A percentile compares a stretch with the other conserved stretches of the same genome.
Conservation (phyloP, 495 filamentous ascomycete species). For the Trypethelium eluteriae region DNA sequence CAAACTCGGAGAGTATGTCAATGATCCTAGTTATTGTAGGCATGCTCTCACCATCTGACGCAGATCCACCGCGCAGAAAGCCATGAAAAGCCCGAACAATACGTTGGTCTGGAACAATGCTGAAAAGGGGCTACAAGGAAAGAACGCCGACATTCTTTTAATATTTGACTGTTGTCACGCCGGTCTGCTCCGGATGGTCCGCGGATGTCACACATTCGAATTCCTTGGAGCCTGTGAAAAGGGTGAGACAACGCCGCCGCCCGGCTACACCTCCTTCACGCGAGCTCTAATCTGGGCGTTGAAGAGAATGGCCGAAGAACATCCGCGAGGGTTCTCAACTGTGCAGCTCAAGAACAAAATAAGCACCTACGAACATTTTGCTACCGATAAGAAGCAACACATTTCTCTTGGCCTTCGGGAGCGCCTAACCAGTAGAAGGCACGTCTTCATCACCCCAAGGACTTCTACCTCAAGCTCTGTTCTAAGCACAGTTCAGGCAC, state of each 20-base stretch:
- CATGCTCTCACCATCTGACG: not conserved
- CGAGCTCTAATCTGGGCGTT: constrained; percentile 10
- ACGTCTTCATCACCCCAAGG: constrained; percentile 9
- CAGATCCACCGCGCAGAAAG: constrained; percentile 12
- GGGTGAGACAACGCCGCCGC: constrained; percentile 7
- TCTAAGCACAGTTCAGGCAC: constrained; percentile 4
- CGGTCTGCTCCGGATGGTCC: not conserved
- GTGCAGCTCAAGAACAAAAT: constrained; percentile 6
- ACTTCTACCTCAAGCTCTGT: constrained; percentile 5
- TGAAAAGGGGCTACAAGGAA: constrained; percentile 6
- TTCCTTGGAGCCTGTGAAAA: constrained; percentile 8
- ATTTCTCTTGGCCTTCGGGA: constrained; percentile 9
- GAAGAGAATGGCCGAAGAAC: constrained; percentile 8
- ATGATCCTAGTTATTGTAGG: not conserved
- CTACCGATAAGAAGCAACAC: constrained; percentile 7
- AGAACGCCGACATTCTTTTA: constrained; percentile 8
- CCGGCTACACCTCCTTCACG: constrained; percentile 7
- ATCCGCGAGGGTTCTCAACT: constrained; percentile 12
- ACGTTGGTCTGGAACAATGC: constrained; percentile 4
- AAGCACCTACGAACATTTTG: constrained; percentile 5
- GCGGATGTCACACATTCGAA: constrained; percentile 5
- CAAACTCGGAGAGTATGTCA: constrained; percentile 9
- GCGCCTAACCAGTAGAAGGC: constrained; percentile 1
- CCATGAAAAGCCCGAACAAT: constrained; percentile 6
- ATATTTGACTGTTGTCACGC: constrained; percentile 13